Evolutionary conservation across 192 early-diverging fungal genomes (phyloP).

Genomic region (Coemansia sp.): DNA sequence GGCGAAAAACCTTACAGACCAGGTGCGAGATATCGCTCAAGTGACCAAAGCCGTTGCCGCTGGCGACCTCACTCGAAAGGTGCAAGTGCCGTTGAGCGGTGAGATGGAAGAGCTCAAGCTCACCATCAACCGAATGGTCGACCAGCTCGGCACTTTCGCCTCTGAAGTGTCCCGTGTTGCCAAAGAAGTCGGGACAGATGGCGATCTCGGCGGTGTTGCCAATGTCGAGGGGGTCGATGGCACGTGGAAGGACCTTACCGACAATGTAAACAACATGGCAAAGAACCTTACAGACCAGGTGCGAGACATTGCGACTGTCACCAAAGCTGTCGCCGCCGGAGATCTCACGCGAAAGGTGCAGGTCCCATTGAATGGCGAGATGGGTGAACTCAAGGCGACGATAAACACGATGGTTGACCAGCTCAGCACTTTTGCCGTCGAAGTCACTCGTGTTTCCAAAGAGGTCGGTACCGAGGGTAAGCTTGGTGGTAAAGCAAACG

Average conservation of each 20-base stretch:
- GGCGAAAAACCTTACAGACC: conserved; percentile 62
- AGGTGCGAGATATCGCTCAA: conserved; percentile 59
- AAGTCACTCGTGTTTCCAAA: conserved; percentile 61
- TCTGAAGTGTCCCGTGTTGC: conserved; percentile 65
- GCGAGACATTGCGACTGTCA: conserved; percentile 60
- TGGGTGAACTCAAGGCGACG: conserved; percentile 57
- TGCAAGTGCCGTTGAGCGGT: conserved; percentile 57
- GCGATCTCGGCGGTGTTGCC: conserved; percentile 61
- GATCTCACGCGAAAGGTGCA: conserved; percentile 59
- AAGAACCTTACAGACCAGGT: conserved; percentile 61
- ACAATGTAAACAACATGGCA: conserved; percentile 63
- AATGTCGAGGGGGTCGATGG: conserved; percentile 55
- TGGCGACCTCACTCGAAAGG: conserved; percentile 58
- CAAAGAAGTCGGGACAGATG: conserved; percentile 65
- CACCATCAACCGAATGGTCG: conserved; percentile 65
- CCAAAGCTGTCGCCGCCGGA: conserved; percentile 59
- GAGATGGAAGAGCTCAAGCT: conserved; percentile 60
- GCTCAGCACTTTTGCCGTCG: conserved; percentile 56
- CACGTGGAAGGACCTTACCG: conserved; percentile 55
- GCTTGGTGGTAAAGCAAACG: conserved; percentile 62
- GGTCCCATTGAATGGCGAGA: conserved; percentile 58
- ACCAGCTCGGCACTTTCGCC: conserved; percentile 59
- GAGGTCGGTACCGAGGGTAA: conserved; percentile 66
- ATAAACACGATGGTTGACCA: conserved; percentile 68
- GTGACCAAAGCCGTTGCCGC: conserved; percentile 63